Base-by-base conservation (phyloP, 2,329 filamentous ascomycete species). In the Venturiaceae sp. region DNA sequence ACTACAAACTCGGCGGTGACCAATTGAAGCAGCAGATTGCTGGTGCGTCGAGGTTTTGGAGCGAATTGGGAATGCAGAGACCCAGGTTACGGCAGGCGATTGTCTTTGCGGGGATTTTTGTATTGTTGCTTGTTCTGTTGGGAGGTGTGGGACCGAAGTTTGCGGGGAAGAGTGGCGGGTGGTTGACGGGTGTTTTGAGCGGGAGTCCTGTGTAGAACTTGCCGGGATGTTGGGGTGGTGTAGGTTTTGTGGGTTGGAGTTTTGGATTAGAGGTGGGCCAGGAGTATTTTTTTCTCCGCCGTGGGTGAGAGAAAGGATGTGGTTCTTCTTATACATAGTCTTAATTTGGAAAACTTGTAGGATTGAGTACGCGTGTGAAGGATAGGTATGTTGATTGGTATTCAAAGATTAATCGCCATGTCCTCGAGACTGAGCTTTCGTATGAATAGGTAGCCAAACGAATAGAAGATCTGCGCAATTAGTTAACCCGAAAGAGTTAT, bases 1-100 rank as follows among this genome's bases (percentile, higher is more conserved):
- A 86, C 77, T 88, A 87, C 76, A 87, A 87, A 77, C 81, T 87
- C 58, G 85, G 85, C 47, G 80, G 79, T 62, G 87, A 91, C 58
- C 83, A 86, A 66, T 75, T 91, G 68, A 87, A 83, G 77, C 82
- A 82, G 66, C 57, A 59, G 11, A 52, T 59, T 21, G 46, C 23
- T 9, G 34, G 21, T 7, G 57, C 26, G 14, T 26, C 19, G 14
- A 32, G 50, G 11, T 34, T 16, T 16, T 59, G 57, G 57, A n/a
- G 30, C 4, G 57, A 59, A 19, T 44, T 55, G 55, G 57, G 57
- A 9, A 32, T 34, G 50, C 28, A 37, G 33, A 46, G 23, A 36
- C 57, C 57, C n/a, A 26, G 21, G 16, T 28, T 33, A 23, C n/a
- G 52, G n/a, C 50, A 59, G 19, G 57, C 21, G 5, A 11, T 57